Evolutionary conservation across 139 green algal genomes (phyloP).

Genomic region (Auxenochlorella protothecoides): DNA sequence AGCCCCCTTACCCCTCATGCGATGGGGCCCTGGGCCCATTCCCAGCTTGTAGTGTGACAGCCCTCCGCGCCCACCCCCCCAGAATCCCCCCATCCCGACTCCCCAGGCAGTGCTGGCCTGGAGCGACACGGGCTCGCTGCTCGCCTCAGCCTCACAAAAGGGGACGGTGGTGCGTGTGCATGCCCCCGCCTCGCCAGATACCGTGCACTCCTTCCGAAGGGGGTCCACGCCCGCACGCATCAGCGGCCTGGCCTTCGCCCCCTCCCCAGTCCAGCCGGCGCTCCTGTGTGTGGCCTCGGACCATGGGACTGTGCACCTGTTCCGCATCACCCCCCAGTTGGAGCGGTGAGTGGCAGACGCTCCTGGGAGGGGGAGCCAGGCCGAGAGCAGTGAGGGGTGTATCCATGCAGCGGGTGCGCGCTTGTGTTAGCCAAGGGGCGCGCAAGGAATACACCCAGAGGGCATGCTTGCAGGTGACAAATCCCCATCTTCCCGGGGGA

Average conservation of each 20-base stretch:
- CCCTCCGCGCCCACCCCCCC: no score
- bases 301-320: constrained; percentile 66
- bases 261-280: constrained; percentile 24
- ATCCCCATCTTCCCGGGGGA: no score
- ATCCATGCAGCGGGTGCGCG: no score
- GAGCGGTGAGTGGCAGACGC: no score
- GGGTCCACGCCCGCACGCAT: constrained; percentile 48
- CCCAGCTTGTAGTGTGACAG: no score
- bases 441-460: no score
- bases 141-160: constrained; percentile 64
- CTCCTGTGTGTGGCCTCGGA: constrained; percentile 54
- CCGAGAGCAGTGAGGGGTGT: no score
- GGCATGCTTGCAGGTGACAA: no score
- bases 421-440: no score
- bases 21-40: no score
- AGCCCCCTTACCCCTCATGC: no score
- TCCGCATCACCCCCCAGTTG: constrained; percentile 12
- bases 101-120: constrained; percentile 26
- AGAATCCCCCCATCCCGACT: not conserved
- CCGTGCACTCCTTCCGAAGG: constrained; percentile 36
- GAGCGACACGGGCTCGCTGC: constrained; percentile 39
- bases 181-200: not conserved
- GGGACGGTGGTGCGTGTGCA: constrained; percentile 74
- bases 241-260: constrained; percentile 52
- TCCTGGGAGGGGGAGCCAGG: no score